Conservation (phyloP, 768 basidiomycete species). For the Termitomyces sp. region DNA sequence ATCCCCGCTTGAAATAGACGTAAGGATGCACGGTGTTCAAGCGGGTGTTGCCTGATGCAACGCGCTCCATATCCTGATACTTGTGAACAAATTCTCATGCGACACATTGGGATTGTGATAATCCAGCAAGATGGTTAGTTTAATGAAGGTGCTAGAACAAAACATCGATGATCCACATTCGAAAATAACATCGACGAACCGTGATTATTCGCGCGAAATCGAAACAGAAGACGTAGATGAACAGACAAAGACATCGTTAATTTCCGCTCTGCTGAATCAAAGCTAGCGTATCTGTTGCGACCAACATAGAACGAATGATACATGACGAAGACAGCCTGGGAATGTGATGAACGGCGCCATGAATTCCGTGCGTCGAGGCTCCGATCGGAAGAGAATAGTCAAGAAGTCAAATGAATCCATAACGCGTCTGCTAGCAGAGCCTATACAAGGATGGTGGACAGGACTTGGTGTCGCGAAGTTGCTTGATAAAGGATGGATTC, state of each 20-base stretch:
- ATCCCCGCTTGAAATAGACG: neutral
- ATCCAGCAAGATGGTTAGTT: neutral
- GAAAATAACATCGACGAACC: neutral
- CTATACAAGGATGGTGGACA: neutral
- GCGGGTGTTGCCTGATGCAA: too few species aligned
- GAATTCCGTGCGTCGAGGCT: neutral
- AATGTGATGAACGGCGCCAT: too few species aligned
- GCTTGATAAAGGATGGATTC: slow-evolving; percentile 10
- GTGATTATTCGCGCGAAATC: neutral
- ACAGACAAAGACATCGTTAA: neutral
- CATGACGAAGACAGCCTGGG: neutral
- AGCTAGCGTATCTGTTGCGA: neutral
- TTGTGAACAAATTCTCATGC: too few species aligned
- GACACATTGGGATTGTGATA: neutral
- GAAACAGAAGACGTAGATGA: neutral
- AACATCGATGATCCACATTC: neutral
- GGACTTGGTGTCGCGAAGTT: neutral
- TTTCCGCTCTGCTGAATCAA: neutral
- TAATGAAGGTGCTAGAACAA: neutral
- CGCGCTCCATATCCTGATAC: neutral
- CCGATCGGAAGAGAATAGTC: neutral
- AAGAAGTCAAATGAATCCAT: neutral
- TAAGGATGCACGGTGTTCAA: neutral
- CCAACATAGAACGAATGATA: neutral
- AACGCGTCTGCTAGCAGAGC: neutral